Evolutionary conservation across 495 filamentous ascomycete species (phyloP), one percentile per base, ranked within the genome.

Genomic region (Tuber microsphaerosporum): DNA sequence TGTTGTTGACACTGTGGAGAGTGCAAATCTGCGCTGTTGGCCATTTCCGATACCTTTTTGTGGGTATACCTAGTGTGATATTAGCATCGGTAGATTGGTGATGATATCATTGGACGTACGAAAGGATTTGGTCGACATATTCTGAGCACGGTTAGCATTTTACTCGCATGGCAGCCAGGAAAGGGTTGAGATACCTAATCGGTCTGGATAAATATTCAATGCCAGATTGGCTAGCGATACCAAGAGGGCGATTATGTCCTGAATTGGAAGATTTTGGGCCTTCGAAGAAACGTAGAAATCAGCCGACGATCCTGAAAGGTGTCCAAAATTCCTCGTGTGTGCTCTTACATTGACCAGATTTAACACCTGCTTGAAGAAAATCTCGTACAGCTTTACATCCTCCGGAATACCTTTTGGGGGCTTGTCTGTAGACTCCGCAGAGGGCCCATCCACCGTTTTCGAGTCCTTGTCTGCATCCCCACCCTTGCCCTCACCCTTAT

Each of bases 311-410:
- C 76, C 80, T 79, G 77, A 72, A 82, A 70, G 73, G 75, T 80
- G 77, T 75, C 77, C 69, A 82, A 82, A 82, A 77, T 75, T 70
- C 81, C 81, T 82, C 72, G 81, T 82, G 68, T 82, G 77, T 79
- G 81, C 81, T 77, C 81, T 80, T 83, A 83, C 81, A 83, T 82
- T 93, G 77, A 98, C 94, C 69, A 99, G 87, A 81, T 93, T 93
- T 77, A 94, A 91, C 72, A 98, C 96, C 82, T 99, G 95, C 70
- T 96, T 92, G 82, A 97, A 97, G 85, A 99, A 99, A 69, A 98
- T 94, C 84, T 97, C 94, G 84, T 97, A 99, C 16, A 99, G 88
- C 84, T 91, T 94, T 72, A 97, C 89, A 83, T 94, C 90, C 69
- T 91, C 88, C 3, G 94, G 93, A 80, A 95, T 91, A 31, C 88